Evolutionary conservation across 805 yeast genomes (phyloP), one percentile per base, ranked within the genome.

Genomic region (Schizosaccharomyces octosporus): DNA sequence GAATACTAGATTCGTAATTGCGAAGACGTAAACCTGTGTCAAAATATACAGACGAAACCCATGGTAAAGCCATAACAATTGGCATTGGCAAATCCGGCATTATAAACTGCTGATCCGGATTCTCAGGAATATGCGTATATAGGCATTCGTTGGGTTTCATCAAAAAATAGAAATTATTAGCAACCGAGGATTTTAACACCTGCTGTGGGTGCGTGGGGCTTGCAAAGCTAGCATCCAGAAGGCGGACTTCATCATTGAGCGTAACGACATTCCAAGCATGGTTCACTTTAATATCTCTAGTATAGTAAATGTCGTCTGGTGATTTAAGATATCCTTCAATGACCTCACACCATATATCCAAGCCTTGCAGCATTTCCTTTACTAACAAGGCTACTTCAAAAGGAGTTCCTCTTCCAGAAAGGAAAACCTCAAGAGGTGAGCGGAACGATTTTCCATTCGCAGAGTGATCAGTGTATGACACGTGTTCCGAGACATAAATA

Each of bases 181-280:
- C 66, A 24, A 29, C 62, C 32, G 75, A 59, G 67, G 67, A 31
- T 66, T 64, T 31, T 69, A 72, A 61, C 66, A 76, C 73, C 61
- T 77, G 74, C 2, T 76, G 67, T 0, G 83, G 80, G 64, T 81
- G 78, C 0, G 83, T 70, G 4, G 75, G 70, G 66, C 82, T 83
- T 1, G 87, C 88, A 39, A 83, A 67, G 4, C 81, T 74, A 5
- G 80, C 82, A 69, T 90, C 98, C 63, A 90, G 71, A 64, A 93
- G 76, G 63, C 90, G 75, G 80, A 89, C 88, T 68, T 85, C 84
- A 48, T 82, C 82, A 63, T 86, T 83, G 17, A 88, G 71, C 43
- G 84, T 70, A 1, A 88, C 81, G 1, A 95, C 81, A 62, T 87
- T 77, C 98, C 98, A 93, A 62, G 85, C 81, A 71, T 93, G 98